Evolutionary conservation across 2,329 filamentous ascomycete species (phyloP), one percentile per base, ranked within the genome.

Genomic region (Salinomyces thailandicus): DNA sequence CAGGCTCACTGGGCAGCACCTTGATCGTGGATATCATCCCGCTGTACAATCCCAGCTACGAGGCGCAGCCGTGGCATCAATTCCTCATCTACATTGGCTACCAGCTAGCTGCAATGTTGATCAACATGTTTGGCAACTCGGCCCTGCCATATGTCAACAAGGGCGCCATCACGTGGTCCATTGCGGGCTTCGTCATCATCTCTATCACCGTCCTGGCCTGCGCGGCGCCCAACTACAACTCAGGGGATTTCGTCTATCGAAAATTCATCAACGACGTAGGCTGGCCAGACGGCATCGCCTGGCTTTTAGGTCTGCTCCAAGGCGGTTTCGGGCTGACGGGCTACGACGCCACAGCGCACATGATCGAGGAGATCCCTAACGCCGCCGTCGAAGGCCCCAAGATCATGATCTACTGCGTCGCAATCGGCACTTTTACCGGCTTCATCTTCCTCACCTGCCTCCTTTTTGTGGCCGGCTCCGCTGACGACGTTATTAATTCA

Each of bases 1-100:
- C 74, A 12, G 77, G 78, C 1, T 64, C 83, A 15, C 66, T 85
- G 4, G 78, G 75, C 9, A 79, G 75, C 47, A 71, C 78, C 43
- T 71, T 85, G 43, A 71, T 85, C 33, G 54, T 81, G 17, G 75
- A 78, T 37, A 68, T 81, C 29, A 76, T 83, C 35, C 65, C 71
- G 2, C 61, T 85, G 22, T 71, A 77, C 56, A 62, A 78, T 45
- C 63, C 72, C 0, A 62, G 62, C 33, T 84, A 78, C 51, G 62
- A 66, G 15, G 41, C 71, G 2, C 58, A 79, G 50, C 51, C 72
- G 3, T 85, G 79, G 77, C 79, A 85, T 48, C 76, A 82, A 45
- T 85, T 85, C 56, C 62, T 84, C 18, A 77, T 85, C 32, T 85
- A 84, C 56, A 68, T 81, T 30, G 77, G 58, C 5, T 78, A 77